Base-by-base conservation (phyloP, 768 basidiomycete genomes). In the Phaeotremella fagi region DNA sequence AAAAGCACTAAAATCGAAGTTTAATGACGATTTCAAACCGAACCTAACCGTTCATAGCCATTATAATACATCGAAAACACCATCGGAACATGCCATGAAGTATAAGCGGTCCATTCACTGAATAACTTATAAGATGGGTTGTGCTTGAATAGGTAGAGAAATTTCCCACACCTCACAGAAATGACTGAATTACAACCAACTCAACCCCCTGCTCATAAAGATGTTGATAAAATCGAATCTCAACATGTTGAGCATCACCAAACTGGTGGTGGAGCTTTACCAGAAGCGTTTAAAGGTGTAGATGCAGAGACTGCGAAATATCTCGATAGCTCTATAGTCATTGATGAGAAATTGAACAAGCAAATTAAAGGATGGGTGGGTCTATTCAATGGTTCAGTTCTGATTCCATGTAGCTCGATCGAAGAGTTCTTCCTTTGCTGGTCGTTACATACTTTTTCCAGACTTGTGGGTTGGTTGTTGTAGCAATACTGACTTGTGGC, bases 71-170 rank as follows among this genome's bases (percentile, higher is more conserved):
- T 82, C 81, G 28, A 95, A 54, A 3, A 77, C 82, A 14, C 90
- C 84, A 70, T 97, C 94, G 63, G 84, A 80, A 2, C 97, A 79
- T n/a, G n/a, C n/a, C n/a, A n/a, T n/a, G n/a, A n/a, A n/a, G n/a
- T n/a, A n/a, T n/a, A n/a, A n/a, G n/a, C n/a, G n/a, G n/a, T n/a
- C n/a, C n/a, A n/a, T n/a, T n/a, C n/a, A n/a, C n/a, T n/a, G n/a
- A n/a, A n/a, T n/a, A n/a, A n/a, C n/a, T n/a, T n/a, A n/a, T n/a
- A n/a, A n/a, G n/a, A n/a, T n/a, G n/a, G 97, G 75, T 95, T 90
- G 0, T 90, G 90, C 68, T 95, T 95, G 77, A 90, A 87, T 12
- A 79, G 77, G n/a, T 78, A 77, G 68, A 86, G 98, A 61, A 85
- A 82, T 41, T 80, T 79, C 1, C 85, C 82, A 63, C 95, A 98